Evolutionary conservation across 192 early-diverging fungal species (phyloP), one percentile per base, ranked within the genome.

Genomic region (Backusella australiensis): DNA sequence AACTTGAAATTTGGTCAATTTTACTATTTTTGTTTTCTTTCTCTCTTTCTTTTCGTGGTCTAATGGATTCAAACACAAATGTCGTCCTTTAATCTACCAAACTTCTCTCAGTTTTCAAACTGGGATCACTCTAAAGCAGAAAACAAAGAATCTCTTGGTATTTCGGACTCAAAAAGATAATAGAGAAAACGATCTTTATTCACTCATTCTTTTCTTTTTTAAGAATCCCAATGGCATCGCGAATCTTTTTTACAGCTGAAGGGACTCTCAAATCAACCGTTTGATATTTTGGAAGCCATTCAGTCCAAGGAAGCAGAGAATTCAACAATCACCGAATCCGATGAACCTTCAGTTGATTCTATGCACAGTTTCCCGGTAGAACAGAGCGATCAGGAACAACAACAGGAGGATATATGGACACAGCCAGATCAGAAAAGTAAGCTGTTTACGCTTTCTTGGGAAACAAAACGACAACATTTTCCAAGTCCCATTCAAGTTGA

Each of bases 331-430:
- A 35, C 41, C 42, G 23, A 46, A 26, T 71, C 19, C 17, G 46
- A 49, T 49, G 17, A 49, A 49, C 46, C 19, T n/a, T 49, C 67
- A 49, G 11, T 29, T 44, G 70, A 49, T 46, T 71, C 70, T 17
- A 26, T 34, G 14, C 29, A 39, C 34, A 71, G 21, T 44, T 6
- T 17, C 2, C 2, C 29, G 49, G 23, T 17, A 26, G 23, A 26
- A 44, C 39, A 71, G 15, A 35, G 4, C 0, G 68, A 69, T 12
- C 34, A 44, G 29, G 70, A 34, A 6, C 26, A 49, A 21, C 39
- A 71, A 46, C 42, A 71, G 26, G 70, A 71, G 17, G 70, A 71
- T 32, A 1, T 71, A 26, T 71, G 70, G 70, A 71, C 26, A 23
- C 67, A 68, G n/a, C 42, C 42, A 49, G 36, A 49, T 26, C 17